Conservation (phyloP, 805 yeast species). For the Metschnikowia picachoensis region DNA sequence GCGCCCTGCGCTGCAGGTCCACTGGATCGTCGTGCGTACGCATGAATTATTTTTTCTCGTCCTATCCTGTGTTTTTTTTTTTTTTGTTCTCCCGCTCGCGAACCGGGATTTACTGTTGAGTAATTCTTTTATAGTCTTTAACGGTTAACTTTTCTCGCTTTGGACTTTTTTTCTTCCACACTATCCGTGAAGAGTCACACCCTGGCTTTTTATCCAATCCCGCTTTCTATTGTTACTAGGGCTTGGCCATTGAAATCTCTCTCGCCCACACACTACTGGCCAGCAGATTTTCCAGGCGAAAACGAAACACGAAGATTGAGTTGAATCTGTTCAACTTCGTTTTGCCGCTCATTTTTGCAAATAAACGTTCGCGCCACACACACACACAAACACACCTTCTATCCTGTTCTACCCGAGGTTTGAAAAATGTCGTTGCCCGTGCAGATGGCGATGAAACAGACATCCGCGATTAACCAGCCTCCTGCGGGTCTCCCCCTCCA, state of each 20-base stretch:
- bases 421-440: slow-evolving; percentile 18
- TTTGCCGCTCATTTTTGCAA: background rate
- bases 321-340: background rate
- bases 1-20: slow-evolving; percentile 15
- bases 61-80: slow-evolving; percentile 4
- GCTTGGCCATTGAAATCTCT: no score
- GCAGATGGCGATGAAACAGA: slow-evolving; percentile 20
- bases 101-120: slow-evolving; percentile 6
- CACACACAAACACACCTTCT: no score
- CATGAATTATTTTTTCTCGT: slow-evolving; percentile 8
- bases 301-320: background rate
- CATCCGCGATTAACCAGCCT: slow-evolving; percentile 12
- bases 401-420: no score
- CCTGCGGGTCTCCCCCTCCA: slow-evolving; percentile 16
- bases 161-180: background rate
- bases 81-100: slow-evolving; percentile 9
- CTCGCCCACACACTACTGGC: background rate
- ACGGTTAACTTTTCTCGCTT: background rate
- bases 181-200: slow-evolving; percentile 3
- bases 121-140: background rate
- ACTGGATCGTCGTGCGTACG: slow-evolving; percentile 11
- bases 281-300: background rate
- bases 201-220: background rate
- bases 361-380: background rate
- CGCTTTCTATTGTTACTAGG: background rate